phyloP scores from a whole-genome alignment of 345 rosid species.

The Capsella bursapastoris region DNA sequence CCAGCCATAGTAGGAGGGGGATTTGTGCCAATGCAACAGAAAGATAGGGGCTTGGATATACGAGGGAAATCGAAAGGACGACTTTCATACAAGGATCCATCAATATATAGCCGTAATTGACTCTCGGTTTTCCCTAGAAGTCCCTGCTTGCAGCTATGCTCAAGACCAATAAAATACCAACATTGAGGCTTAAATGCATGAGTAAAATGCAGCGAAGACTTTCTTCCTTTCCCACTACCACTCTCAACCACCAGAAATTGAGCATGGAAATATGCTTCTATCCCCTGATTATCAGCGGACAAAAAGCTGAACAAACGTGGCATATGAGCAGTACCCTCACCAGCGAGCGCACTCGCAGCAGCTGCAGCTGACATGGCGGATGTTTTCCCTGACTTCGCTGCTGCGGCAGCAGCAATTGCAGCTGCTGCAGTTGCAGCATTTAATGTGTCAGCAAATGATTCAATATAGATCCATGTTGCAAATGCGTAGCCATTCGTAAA shows the following conservation, averaged over 20 bases:
- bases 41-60: conserved; percentile 91
- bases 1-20: conserved; percentile 99
- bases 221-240: conserved; percentile 90
- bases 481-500: conserved; percentile 92
- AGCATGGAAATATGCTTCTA: conserved; percentile 98
- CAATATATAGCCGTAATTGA: conserved; percentile 88
- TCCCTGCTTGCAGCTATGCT: conserved; percentile 86
- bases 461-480: conserved; percentile 97
- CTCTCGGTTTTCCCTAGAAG: conserved; percentile 93
- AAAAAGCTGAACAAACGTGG: conserved; percentile 97
- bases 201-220: conserved; percentile 96
- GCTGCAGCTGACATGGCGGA: conserved; percentile 99
- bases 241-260: conserved; percentile 98
- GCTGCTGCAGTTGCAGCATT: conserved; percentile 98
- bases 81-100: conserved; percentile 91
- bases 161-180: conserved; percentile 97
- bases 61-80: conserved; percentile 97
- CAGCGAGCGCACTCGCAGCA: conserved; percentile 99
- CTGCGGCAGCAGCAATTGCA: conserved; percentile 98
- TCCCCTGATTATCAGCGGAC: conserved; percentile 95
- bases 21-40: conserved; percentile 98
- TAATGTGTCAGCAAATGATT: conserved; percentile 99
- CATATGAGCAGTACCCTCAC: conserved; percentile 99
- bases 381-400: conserved; percentile 96
- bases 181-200: conserved; percentile 99